These are phyloP conservation scores for Pulveroboletus sp. DNA, from an alignment of 768 basidiomycete genomes.

Conservation along the genomic window DNA sequence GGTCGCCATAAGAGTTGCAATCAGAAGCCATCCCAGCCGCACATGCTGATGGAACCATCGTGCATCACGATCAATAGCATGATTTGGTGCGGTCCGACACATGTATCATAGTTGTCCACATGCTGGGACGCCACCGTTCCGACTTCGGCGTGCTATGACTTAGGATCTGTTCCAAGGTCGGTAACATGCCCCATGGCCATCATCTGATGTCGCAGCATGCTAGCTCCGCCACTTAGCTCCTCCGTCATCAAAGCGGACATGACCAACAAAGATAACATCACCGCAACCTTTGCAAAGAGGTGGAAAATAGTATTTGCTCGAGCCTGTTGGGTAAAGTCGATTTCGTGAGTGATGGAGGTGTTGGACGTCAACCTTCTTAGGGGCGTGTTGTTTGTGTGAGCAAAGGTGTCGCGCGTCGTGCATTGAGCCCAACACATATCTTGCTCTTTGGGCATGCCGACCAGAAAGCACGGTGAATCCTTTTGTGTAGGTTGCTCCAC, in stretches of 20 bases:
- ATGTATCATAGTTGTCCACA: neutral
- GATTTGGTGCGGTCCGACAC: neutral
- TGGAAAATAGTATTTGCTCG: neutral
- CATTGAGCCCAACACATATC: no score
- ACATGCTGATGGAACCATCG: neutral
- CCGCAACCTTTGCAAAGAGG: neutral
- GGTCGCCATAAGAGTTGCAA: neutral
- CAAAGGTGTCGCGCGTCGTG: no score
- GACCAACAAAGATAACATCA: neutral
- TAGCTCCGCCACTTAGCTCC: neutral
- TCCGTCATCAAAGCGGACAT: neutral
- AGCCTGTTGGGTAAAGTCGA: neutral
- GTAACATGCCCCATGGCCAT: no score
- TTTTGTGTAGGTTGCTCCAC: no score
- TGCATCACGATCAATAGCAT: conserved; percentile 4
- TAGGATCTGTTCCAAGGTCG: neutral
- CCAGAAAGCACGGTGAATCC: no score
- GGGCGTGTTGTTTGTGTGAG: no score
- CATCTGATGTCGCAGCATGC: neutral
- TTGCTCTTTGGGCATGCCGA: no score
- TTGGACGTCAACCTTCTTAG: no score
- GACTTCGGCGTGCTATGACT: neutral
- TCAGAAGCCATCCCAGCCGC: neutral
- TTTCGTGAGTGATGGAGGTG: no score
- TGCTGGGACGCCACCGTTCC: neutral